Evolutionary conservation across 139 green algal species (phyloP), one percentile per base, ranked within the genome.

Genomic region (Chlamydomonas sp.): DNA sequence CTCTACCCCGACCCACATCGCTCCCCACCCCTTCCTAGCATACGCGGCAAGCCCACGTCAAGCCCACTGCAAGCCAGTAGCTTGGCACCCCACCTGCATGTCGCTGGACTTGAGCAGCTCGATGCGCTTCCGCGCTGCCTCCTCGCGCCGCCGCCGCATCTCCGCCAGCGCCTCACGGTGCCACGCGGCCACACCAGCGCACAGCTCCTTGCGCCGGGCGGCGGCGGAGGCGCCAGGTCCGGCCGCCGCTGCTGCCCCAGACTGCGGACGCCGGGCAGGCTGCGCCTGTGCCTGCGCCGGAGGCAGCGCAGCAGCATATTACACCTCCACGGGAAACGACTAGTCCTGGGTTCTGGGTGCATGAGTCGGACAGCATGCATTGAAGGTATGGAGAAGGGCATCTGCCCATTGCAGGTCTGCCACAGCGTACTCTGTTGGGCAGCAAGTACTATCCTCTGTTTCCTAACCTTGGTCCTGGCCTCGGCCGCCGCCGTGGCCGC

Each of bases 31-130:
- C 63, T 63, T 9, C 63, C 60, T 60, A 5, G 12, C 10, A 20
- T 3, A 4, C 6, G 10, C 20, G 4, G 20, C n/a, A 20, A n/a
- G n/a, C 63, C 74, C 6, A 8, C 49, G 74, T 8, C 49, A 63
- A 62, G 7, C 58, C n/a, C 4, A 5, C 15, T 10, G 17, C 14
- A 62, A 3, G 7, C 16, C 12, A 12, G 3, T 62, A 62, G 73
- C 73, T 6, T 3, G n/a, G 6, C 18, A 31, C n/a, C 84, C 5
- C 18, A 91, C 90, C 15, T 94, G 86, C 88, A 99, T 89, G 83
- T 98, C 94, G 80, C 96, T 95, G 5, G 85, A 83, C 61, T 93
- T 93, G 10, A 99, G 93, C 4, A 95, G 91, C 58, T 91, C 84
- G 77, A 99, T 87, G 5, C 96, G 92, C 73, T 92, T 80, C 20